Percentiles rank a stretch among this genome's conserved stretches.
Conservation (phyloP, 352 stramenopile genomes). For the Phytophthora niederhauseri region DNA sequence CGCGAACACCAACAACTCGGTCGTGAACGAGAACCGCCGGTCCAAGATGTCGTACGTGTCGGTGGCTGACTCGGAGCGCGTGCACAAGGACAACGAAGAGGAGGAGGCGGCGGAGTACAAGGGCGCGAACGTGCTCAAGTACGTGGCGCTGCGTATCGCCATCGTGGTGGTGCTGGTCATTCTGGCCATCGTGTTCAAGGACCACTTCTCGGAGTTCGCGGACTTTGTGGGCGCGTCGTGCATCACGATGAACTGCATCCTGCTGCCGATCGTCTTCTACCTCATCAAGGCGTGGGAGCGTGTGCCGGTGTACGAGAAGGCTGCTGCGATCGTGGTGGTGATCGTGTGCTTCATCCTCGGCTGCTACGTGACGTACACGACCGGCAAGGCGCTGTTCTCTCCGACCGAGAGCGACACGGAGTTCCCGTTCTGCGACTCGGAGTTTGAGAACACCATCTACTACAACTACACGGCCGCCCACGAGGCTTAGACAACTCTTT, state of each 20-base stretch:
- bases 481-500: conserved; percentile 7
- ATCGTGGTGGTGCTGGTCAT: conserved; percentile 49
- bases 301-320: conserved; percentile 42
- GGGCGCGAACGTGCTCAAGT: conserved; percentile 39
- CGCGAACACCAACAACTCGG: conserved; percentile 18
- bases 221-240: conserved; percentile 68
- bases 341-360: conserved; percentile 39
- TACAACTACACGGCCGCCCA: conserved; percentile 50
- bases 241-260: conserved; percentile 66
- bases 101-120: conserved; percentile 41
- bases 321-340: conserved; percentile 28
- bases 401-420: conserved; percentile 31
- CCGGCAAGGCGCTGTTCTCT: conserved; percentile 46
- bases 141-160: conserved; percentile 31
- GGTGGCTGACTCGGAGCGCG: conserved; percentile 45
- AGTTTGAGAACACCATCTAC: conserved; percentile 56
- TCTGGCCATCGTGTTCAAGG: conserved; percentile 49
- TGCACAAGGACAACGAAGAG: conserved; percentile 38
- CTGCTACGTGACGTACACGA: conserved; percentile 50
- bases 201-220: conserved; percentile 64
- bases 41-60: conserved; percentile 60
- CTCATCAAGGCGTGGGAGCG: conserved; percentile 63
- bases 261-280: conserved; percentile 71
- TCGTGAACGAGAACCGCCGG: conserved; percentile 14
- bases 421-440: conserved; percentile 57